These are phyloP conservation scores for Fraxinus anomala DNA, from an alignment of 257 asterid genomes.

Conservation along the genomic window DNA sequence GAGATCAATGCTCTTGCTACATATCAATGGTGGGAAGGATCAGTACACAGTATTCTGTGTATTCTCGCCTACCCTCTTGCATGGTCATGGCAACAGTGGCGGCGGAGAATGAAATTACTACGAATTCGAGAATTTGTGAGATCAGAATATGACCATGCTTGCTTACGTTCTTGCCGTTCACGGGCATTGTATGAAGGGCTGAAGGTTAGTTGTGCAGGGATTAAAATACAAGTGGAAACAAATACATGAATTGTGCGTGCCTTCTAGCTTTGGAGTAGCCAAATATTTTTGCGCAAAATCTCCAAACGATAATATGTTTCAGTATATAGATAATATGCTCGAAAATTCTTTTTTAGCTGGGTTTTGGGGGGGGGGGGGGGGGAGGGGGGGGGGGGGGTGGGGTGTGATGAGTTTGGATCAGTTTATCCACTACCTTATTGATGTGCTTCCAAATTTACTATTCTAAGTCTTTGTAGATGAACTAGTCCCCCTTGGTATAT, in stretches of 20 bases:
- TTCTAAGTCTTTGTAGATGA: background rate
- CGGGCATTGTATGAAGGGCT: conserved; percentile 99
- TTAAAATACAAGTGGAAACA: conserved; percentile 10
- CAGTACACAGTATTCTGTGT: conserved; percentile 82
- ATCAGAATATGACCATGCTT: conserved; percentile 97
- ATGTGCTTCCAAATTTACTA: background rate
- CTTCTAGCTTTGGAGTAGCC: conserved; percentile 13
- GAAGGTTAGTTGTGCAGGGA: conserved; percentile 58
- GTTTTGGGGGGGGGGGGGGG: too few species aligned
- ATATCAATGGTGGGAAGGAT: conserved; percentile 99
- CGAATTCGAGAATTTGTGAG: conserved; percentile 92
- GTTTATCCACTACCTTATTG: background rate
- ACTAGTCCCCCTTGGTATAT: background rate
- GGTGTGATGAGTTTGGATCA: background rate
- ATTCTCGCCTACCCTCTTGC: conserved; percentile 88
- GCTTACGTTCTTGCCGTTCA: conserved; percentile 98
- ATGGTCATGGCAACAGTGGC: conserved; percentile 99
- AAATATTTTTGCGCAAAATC: background rate
- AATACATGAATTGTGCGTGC: conserved; percentile 16
- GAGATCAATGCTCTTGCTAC: conserved; percentile 89
- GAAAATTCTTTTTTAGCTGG: background rate
- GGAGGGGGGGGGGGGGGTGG: background rate
- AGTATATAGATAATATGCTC: background rate
- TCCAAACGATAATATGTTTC: background rate
- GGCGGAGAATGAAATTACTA: conserved; percentile 85